Evolutionary conservation across 768 basidiomycete genomes (phyloP).

Genomic region (Panus rudis): DNA sequence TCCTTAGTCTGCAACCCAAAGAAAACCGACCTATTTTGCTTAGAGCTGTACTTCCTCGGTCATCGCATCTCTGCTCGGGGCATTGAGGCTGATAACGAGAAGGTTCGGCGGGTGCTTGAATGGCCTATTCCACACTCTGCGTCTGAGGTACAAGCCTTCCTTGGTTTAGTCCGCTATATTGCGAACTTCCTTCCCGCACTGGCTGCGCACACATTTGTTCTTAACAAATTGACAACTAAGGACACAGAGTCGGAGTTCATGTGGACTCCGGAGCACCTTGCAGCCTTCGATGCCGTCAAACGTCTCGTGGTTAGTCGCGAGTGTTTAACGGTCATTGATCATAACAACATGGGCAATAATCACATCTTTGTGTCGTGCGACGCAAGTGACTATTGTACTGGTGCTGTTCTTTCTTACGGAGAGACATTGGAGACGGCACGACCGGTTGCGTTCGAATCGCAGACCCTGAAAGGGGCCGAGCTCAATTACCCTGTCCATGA

Average conservation of each 20-base stretch:
- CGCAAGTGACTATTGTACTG: conserved; percentile 23
- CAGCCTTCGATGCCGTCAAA: conserved; percentile 32
- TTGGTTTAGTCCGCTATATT: conserved; percentile 25
- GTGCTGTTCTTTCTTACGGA: conserved; percentile 27
- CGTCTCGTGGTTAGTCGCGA: conserved; percentile 16
- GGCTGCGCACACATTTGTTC: conserved; percentile 22
- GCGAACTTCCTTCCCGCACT: conserved; percentile 18
- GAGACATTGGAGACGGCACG: conserved; percentile 23
- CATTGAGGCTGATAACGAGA: conserved; percentile 18
- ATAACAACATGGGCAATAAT: conserved; percentile 21
- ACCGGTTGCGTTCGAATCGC: conserved; percentile 29
- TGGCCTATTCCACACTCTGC: conserved; percentile 21
- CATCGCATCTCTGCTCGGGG: conserved; percentile 23
- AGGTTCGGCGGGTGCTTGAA: conserved; percentile 20
- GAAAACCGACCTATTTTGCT: conserved; percentile 23
- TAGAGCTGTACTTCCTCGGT: conserved; percentile 21
- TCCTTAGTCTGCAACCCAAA: conserved; percentile 24
- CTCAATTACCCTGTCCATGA: conserved; percentile 33
- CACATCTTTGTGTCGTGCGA: conserved; percentile 30
- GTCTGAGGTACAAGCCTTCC: conserved; percentile 18
- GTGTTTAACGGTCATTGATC: conserved; percentile 27
- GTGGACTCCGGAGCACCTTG: conserved; percentile 24
- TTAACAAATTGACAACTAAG: conserved; percentile 20
- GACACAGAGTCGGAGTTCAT: conserved; percentile 12
- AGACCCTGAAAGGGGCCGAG: conserved; percentile 20